Evolutionary conservation across 2,329 filamentous ascomycete species (phyloP).

Genomic region (Metarhizium robertsii): DNA sequence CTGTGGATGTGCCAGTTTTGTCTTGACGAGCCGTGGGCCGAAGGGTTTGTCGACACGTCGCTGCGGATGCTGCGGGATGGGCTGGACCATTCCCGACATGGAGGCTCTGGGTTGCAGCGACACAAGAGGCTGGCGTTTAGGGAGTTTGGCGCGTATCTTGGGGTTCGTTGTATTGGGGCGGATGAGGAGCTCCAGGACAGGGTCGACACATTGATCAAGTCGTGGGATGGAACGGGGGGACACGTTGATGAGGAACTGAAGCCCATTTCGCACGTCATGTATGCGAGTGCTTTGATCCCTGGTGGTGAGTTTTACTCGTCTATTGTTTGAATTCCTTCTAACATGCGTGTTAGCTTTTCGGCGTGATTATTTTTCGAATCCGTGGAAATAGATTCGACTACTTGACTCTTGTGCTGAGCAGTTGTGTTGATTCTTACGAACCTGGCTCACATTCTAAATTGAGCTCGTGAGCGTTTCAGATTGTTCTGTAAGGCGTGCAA

Average conservation of each 20-base stretch:
- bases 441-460: too few species aligned
- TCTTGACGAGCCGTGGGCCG: slow-evolving; percentile 38
- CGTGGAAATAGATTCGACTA: not conserved
- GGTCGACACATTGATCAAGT: slow-evolving; percentile 20
- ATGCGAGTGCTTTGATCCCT: slow-evolving; percentile 43
- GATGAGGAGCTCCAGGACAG: slow-evolving; percentile 20
- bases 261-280: slow-evolving; percentile 49
- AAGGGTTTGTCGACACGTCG: slow-evolving; percentile 21
- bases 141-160: slow-evolving; percentile 44
- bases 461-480: too few species aligned
- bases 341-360: not conserved
- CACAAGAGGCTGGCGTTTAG: slow-evolving; percentile 34
- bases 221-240: slow-evolving; percentile 26
- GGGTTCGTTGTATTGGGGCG: slow-evolving; percentile 29
- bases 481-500: too few species aligned
- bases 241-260: slow-evolving; percentile 29
- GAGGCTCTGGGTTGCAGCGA: slow-evolving; percentile 10
- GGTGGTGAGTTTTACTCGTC: slow-evolving; percentile 34
- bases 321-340: not conserved
- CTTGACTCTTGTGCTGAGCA: too few species aligned
- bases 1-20: slow-evolving; percentile 47
- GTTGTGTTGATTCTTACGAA: too few species aligned
- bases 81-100: not conserved
- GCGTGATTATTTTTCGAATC: not conserved
- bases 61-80: slow-evolving; percentile 17